Evolutionary conservation across 164 flowering plant species (phyloP), one percentile per base, ranked within the genome.

Genomic region (Vitis rupestris): DNA sequence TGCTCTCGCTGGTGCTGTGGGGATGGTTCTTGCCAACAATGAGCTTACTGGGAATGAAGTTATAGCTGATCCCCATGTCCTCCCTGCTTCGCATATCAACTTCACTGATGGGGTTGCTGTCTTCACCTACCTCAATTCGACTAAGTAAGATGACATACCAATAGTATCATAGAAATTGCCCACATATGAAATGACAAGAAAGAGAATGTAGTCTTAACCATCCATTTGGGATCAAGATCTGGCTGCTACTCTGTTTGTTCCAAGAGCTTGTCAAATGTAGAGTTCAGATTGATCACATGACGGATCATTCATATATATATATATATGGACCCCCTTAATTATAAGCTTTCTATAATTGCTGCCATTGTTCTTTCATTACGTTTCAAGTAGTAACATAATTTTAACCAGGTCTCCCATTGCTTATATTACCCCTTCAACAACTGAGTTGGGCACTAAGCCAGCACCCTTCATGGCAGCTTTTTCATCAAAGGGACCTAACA

Each of bases 401-500:
- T 50, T 15, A 9, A 16, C 27, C 72, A 90, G 94, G 80, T 72
- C 68, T 37, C 90, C 94, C 0, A 61, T 58, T 61, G 98, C 87
- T 31, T 80, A 80, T 70, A 79, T 91, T 12, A 82, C 88, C 2
- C 83, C 59, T 27, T 60, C 79, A 31, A 75, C 52, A 9, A 86
- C 96, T 12, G 23, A 65, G 23, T 9, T 84, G 48, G 78, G 69
- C 56, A 61, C 76, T 4, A 85, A 83, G 50, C 94, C 97, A 52
- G 85, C 97, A 5, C 98, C 97, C 0, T 70, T 84, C 72, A 91
- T 90, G 94, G 97, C 97, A 52, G 76, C 87, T 7, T 93, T 91
- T 70, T 91, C 98, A 8, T 91, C 97, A 1, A 79, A 63, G 65
- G 98, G 98, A 61, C 98, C 98, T 2, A 91, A 84, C 61, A 50